Evolutionary conservation across 2,329 filamentous ascomycete genomes (phyloP).

Genomic region (Cladophialophora immunda): DNA sequence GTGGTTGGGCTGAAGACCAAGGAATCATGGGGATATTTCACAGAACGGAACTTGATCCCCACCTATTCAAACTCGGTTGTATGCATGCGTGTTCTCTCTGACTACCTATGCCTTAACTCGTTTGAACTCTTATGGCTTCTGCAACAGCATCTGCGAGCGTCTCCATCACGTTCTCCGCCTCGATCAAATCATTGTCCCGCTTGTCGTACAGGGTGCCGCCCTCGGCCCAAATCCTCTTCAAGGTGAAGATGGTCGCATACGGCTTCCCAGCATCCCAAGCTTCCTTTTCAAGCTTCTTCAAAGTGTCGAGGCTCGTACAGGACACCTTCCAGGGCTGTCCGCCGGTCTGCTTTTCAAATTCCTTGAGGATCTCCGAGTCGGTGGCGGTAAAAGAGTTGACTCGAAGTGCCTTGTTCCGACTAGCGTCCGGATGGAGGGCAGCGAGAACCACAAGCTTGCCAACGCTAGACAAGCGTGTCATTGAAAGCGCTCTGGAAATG

Average conservation of each 20-base stretch:
- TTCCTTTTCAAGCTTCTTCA: constrained; percentile 66
- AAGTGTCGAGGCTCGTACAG: constrained; percentile 61
- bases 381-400: constrained; percentile 76
- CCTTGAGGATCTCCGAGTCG: constrained; percentile 67
- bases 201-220: constrained; percentile 75
- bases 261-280: constrained; percentile 64
- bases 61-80: neutral
- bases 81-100: neutral
- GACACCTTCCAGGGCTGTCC: constrained; percentile 60
- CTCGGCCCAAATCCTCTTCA: constrained; percentile 76
- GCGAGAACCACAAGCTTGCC: constrained; percentile 72
- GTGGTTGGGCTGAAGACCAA: neutral
- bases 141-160: constrained; percentile 34
- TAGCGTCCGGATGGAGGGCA: constrained; percentile 63
- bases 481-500: neutral
- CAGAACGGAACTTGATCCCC: neutral
- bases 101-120: neutral
- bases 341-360: constrained; percentile 73
- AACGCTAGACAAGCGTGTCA: constrained; percentile 49
- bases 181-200: constrained; percentile 71
- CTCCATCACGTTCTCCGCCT: constrained; percentile 39
- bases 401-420: constrained; percentile 66
- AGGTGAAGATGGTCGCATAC: constrained; percentile 63
- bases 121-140: constrained; percentile 36
- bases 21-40: neutral